Evolutionary conservation across 1,284 basidiomycete genomes (phyloP).

Genomic region (Cutaneotrichosporon arboriforme): DNA sequence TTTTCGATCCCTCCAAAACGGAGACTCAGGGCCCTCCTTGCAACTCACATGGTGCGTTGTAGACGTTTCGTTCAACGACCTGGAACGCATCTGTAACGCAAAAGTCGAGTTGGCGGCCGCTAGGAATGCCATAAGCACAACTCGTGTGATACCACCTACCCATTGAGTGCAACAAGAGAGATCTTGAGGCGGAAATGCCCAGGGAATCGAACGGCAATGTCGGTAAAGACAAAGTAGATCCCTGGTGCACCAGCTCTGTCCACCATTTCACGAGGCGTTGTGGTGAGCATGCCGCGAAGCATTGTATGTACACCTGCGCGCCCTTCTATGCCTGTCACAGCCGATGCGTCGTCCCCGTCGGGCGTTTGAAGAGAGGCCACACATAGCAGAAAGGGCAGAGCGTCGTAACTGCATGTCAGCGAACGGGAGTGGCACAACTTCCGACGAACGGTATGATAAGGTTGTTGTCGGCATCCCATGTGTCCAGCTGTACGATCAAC

Average conservation of each 20-base stretch:
- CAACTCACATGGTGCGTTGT: background rate
- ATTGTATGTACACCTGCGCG: conserved; percentile 41
- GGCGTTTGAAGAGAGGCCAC: conserved; percentile 59
- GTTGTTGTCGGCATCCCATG: conserved; percentile 26
- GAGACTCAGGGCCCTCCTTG: background rate
- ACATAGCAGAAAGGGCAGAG: conserved; percentile 74
- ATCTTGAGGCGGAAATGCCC: conserved; percentile 66
- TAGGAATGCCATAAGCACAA: background rate
- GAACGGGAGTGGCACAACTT: background rate
- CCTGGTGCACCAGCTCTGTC: conserved; percentile 70
- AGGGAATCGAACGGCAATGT: conserved; percentile 71
- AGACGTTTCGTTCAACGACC: background rate
- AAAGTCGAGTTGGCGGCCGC: background rate
- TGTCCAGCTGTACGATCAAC: conserved; percentile 65
- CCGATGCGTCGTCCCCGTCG: conserved; percentile 32
- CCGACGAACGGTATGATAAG: conserved; percentile 49
- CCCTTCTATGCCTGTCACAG: conserved; percentile 20
- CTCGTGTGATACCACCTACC: background rate
- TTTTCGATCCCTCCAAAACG: background rate
- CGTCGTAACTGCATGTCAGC: conserved; percentile 55
- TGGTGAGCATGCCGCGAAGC: conserved; percentile 77
- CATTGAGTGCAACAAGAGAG: background rate
- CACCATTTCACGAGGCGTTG: conserved; percentile 67
- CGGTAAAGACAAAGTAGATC: conserved; percentile 81
- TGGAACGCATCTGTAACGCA: background rate